Evolutionary conservation across 768 basidiomycete species (phyloP), one percentile per base, ranked within the genome.

Genomic region (Pleurotus giganteus): DNA sequence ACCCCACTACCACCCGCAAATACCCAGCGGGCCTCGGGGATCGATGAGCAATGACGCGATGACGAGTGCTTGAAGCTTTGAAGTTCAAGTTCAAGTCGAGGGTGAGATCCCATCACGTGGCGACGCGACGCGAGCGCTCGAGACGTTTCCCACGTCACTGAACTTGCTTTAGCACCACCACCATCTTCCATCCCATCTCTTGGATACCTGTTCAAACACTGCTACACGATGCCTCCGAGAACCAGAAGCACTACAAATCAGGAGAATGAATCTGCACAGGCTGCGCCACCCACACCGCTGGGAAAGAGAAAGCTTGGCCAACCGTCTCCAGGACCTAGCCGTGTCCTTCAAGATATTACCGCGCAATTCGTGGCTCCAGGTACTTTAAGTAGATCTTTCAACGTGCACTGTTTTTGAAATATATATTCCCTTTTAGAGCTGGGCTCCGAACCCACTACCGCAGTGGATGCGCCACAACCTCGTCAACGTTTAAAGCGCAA

Each of bases 101-200:
- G 32, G 7, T 8, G 32, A 34, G 15, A 7, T 41, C 44, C 15
- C 46, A 32, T 47, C 46, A 47, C 46, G 46, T 47, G 46, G 26
- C 3, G 6, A 29, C 46, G 46, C 46, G 46, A 29, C 46, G 7
- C 44, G 12, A 45, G 27, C 15, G 12, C 39, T 41, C 5, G 43
- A 17, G 13, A 13, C 15, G 29, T 32, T 23, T 29, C 46, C 31
- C 46, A 47, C 27, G n/a, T 32, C 27, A 29, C 6, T 32, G 46
- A 31, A 47, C 46, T 47, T 47, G 46, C 6, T 47, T 47, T 31
- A 47, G 46, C 27, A 47, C 46, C 46, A 47, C 46, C 46, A 47
- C 17, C 28, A 24, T 23, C 44, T 32, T n/a, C 46, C 44, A 45
- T 21, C 9, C 44, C 5, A 47, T 17, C 29, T 47, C 46, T 47